Conservation (phyloP, 352 stramenopile species). For the Thalassiosira hispida region DNA sequence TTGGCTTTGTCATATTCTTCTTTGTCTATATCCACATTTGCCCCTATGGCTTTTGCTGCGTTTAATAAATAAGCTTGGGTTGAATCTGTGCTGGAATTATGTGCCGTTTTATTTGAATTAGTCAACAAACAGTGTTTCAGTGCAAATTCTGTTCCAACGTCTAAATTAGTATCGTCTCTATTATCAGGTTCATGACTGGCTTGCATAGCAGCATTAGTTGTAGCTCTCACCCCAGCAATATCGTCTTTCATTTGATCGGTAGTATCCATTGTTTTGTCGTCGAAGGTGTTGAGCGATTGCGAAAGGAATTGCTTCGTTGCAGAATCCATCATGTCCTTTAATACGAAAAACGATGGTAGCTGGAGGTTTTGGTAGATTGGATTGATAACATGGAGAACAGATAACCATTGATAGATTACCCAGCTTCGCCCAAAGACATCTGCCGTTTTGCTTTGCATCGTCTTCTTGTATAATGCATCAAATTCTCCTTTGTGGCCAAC, state of each 20-base stretch:
- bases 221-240: conserved; percentile 18
- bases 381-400: conserved; percentile 11
- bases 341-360: conserved; percentile 8
- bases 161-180: neutral
- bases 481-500: conserved; percentile 23
- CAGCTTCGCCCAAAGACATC: conserved; percentile 14
- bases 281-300: conserved; percentile 21
- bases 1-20: conserved; percentile 26
- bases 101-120: conserved; percentile 3
- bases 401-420: conserved; percentile 32
- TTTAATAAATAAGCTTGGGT: conserved; percentile 27
- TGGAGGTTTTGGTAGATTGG: conserved; percentile 1
- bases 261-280: conserved; percentile 13
- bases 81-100: conserved; percentile 3
- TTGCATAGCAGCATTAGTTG: conserved; percentile 1
- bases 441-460: conserved; percentile 3
- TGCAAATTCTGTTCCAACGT: neutral
- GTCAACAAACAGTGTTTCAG: conserved; percentile 11
- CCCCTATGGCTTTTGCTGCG: conserved; percentile 31
- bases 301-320: conserved; percentile 1
- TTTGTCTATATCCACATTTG: conserved; percentile 28
- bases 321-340: neutral
- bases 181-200: neutral
- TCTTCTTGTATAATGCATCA: conserved; percentile 24
- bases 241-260: conserved; percentile 20